Percentiles rank a stretch among this genome's conserved stretches.
Evolutionary conservation across 2,329 filamentous ascomycete genomes (phyloP).

Genomic region (Biscogniauxia mediterranea): DNA sequence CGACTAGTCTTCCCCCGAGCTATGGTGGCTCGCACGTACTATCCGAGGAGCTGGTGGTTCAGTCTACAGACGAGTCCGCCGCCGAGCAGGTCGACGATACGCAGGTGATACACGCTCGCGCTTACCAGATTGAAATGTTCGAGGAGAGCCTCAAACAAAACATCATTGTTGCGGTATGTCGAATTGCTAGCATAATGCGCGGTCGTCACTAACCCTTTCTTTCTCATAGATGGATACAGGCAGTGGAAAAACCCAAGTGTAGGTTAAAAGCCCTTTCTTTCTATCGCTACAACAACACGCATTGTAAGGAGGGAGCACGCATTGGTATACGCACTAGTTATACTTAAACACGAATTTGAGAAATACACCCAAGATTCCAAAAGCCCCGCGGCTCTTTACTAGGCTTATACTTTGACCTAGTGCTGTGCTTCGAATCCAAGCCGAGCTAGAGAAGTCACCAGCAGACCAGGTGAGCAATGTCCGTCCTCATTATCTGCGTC

Average conservation of each 20-base stretch:
- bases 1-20: neutral
- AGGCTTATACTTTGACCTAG: constrained; percentile 36
- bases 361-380: neutral
- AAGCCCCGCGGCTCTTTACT: neutral
- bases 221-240: constrained; percentile 68
- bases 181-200: neutral
- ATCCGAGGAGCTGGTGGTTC: neutral
- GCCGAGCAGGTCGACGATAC: constrained; percentile 19
- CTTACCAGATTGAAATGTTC: constrained; percentile 77
- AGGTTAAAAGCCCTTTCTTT: constrained; percentile 31
- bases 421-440: constrained; percentile 65
- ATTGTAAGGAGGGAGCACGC: neutral
- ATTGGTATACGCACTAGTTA: neutral
- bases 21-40: constrained; percentile 3
- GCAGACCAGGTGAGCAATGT: constrained; percentile 49
- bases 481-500: neutral
- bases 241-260: constrained; percentile 77
- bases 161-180: constrained; percentile 66
- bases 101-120: constrained; percentile 45
- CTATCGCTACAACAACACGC: neutral
- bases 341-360: neutral
- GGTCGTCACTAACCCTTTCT: constrained; percentile 2
- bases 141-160: constrained; percentile 66
- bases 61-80: constrained; percentile 1
- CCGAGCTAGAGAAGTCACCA: constrained; percentile 56